Evolutionary conservation across 495 filamentous ascomycete species (phyloP).

Genomic region (Parachaetomium inaequale): DNA sequence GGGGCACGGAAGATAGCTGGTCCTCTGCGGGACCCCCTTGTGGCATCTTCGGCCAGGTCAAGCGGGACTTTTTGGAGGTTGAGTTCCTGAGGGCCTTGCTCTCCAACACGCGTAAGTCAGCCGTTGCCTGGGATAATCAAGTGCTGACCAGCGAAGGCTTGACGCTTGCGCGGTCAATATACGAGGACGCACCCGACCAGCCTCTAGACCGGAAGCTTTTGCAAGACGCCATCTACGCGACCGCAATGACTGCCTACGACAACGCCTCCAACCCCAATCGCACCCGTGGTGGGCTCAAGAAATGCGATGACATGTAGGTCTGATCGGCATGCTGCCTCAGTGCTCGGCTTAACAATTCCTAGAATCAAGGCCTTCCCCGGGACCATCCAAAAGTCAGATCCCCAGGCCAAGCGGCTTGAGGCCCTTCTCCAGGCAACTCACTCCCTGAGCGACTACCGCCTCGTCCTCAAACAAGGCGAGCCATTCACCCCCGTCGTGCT

Average conservation of each 20-base stretch:
- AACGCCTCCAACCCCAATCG: constrained; percentile 87
- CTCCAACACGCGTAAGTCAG: constrained; percentile 58
- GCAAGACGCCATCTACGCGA: constrained; percentile 61
- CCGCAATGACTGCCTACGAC: constrained; percentile 73
- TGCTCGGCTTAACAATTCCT: constrained; percentile 13
- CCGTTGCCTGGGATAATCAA: neutral
- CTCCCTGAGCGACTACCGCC: constrained; percentile 77
- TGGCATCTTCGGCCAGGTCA: constrained; percentile 70
- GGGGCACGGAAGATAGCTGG: constrained; percentile 55
- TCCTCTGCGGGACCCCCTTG: constrained; percentile 33
- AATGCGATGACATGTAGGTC: constrained; percentile 75
- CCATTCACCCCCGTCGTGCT: constrained; percentile 90
- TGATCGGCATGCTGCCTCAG: neutral
- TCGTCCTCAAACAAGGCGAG: constrained; percentile 86
- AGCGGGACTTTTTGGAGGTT: constrained; percentile 60
- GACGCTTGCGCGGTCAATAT: constrained; percentile 63
- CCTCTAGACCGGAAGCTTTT: constrained; percentile 53
- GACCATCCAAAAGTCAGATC: constrained; percentile 55
- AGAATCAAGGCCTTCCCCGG: constrained; percentile 68
- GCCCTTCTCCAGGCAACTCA: constrained; percentile 84
- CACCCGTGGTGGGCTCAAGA: constrained; percentile 77
- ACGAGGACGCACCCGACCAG: constrained; percentile 52
- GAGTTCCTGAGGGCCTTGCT: constrained; percentile 74
- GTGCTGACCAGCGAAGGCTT: constrained; percentile 52
- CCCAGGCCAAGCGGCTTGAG: constrained; percentile 52